These are phyloP conservation scores for Tilletia horrida DNA, from an alignment of 1,284 basidiomycete genomes.

Conservation along the genomic window DNA sequence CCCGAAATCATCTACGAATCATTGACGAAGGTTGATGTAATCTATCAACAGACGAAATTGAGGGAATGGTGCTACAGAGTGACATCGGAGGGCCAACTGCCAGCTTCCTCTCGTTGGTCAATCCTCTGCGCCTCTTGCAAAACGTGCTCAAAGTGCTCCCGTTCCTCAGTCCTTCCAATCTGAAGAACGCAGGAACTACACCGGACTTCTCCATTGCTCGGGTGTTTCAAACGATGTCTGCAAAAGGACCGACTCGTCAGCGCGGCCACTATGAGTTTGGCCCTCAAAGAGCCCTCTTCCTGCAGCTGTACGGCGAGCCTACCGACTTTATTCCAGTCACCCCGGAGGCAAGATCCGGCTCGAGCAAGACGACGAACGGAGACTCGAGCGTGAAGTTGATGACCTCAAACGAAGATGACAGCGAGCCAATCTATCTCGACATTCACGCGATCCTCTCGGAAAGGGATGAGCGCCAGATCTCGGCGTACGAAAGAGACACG, in stretches of 20 bases:
- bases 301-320: background rate
- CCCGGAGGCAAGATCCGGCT: background rate
- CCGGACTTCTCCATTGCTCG: too few species aligned
- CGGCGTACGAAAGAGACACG: background rate
- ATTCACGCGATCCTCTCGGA: background rate
- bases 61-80: background rate
- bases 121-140: background rate
- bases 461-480: background rate
- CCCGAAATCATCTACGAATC: too few species aligned
- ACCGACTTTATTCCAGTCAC: background rate
- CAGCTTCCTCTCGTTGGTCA: background rate
- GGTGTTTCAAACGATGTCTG: too few species aligned
- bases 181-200: background rate
- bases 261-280: too few species aligned
- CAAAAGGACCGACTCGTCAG: too few species aligned
- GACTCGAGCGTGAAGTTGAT: background rate
- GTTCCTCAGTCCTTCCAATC: background rate
- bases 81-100: constrained; percentile 9
- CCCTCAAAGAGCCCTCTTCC: background rate
- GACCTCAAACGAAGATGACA: background rate
- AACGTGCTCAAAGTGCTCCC: background rate
- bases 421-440: background rate
- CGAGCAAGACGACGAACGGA: background rate
- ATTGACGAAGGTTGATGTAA: background rate
- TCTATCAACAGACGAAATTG: background rate